Evolutionary conservation across 1,284 basidiomycete genomes (phyloP), one percentile per base, ranked within the genome.

Genomic region (Cryptococcus sp.): DNA sequence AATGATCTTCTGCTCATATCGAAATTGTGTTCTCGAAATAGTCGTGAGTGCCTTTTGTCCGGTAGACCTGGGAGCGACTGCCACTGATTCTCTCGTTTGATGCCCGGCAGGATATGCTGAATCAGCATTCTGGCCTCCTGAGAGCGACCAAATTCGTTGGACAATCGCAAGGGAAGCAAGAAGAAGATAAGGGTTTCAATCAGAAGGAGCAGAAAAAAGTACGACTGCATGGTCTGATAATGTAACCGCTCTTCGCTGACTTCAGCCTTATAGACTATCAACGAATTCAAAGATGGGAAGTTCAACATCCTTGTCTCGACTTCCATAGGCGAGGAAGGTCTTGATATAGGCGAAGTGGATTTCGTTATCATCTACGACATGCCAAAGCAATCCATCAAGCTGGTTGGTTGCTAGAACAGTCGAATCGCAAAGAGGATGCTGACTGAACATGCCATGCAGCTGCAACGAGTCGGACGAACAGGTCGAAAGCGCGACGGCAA

Each of bases 341-440:
- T 99, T n/a, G 96, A 99, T 75, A 99, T 99, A 58, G 96, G 96
- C 48, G 94, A 97, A 72, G 89, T 99, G n/a, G 96, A 99, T 75
- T 83, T 95, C 72, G 96, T 97, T 55, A 83, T 97, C 45, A 96
- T 94, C 72, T 99, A 99, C 77, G 96, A 99, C 69, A 88, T 94
- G 41, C 91, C 94, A 69, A 97, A 95, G 80, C 92, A 92, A 15
- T 90, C 94, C 0, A 93, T 98, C 65, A 91, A 95, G 59, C 94
- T 97, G 88, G 93, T 94, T 73, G 64, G 86, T 71, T 17, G 1
- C n/a, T n/a, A n/a, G n/a, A n/a, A n/a, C n/a, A n/a, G n/a, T n/a
- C 5, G 15, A 46, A 6, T 45, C 11, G n/a, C 5, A n/a, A 45
- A 45, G 2, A 45, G n/a, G n/a, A 45, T 19, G 42, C 42, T 45